Percentiles rank a stretch among this genome's conserved stretches.
Evolutionary conservation across 2,329 filamentous ascomycete genomes (phyloP).

Genomic region (Periconia macrospinosa): DNA sequence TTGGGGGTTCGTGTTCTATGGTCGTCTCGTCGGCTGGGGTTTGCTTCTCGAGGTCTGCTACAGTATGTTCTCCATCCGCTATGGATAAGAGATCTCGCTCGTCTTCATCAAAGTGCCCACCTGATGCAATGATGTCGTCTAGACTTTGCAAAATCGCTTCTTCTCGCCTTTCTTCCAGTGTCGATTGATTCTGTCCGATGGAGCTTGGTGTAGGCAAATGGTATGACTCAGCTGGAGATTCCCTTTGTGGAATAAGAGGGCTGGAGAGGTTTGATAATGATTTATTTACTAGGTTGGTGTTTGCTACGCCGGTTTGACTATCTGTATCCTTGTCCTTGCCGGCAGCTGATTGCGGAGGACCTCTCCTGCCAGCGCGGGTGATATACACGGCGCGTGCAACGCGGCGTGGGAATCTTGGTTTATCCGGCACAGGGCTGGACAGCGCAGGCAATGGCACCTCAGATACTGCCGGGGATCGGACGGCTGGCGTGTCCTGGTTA

Average conservation of each 20-base stretch:
- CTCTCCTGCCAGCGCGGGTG: not conserved
- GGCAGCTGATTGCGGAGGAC: not conserved
- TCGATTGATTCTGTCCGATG: conserved; percentile 16
- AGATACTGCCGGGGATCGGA: conserved; percentile 26
- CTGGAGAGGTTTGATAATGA: not conserved
- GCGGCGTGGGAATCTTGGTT: not conserved
- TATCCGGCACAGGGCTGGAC: conserved; percentile 14
- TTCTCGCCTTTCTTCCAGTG: not conserved
- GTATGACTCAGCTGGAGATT: conserved; percentile 8
- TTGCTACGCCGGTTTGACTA: no score
- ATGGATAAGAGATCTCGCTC: conserved; percentile 31
- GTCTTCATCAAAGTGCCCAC: conserved; percentile 27
- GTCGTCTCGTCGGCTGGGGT: not conserved
- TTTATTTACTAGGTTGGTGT: not conserved
- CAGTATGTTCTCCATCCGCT: conserved; percentile 7
- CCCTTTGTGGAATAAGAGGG: not conserved
- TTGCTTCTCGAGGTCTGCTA: conserved; percentile 8
- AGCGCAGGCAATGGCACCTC: conserved; percentile 1
- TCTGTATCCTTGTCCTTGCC: no score
- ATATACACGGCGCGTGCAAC: not conserved
- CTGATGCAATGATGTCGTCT: conserved; percentile 12
- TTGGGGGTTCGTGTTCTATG: not conserved
- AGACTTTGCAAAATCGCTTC: not conserved
- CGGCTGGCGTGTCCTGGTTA: conserved; percentile 23
- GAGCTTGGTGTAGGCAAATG: conserved; percentile 36